Base-by-base conservation (phyloP, 1,139 yeast species). In the Yamadazyma aaseri region DNA sequence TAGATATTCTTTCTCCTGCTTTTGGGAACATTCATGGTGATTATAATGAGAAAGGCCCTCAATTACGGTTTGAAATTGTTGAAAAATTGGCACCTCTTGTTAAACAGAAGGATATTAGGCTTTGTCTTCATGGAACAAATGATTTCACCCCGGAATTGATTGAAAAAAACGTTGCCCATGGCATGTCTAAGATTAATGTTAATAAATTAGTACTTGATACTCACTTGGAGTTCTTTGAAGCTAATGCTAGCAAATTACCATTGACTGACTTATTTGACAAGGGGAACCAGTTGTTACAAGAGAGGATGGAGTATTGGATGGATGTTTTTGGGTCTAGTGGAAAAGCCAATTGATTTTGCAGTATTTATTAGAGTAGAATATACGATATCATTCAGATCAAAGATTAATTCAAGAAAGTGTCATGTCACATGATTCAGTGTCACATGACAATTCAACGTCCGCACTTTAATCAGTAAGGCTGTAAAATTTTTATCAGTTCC, bases 11-110 rank as follows among this genome's bases (percentile, higher is more conserved):
- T 5, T 27, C 44, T 2, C 44, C 44, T 16, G 42, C 39, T 11
- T 39, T 40, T 33, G 44, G 44, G 11, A 40, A 40, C 20, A 36
- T 39, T 30, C 44, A 40, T 20, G 44, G 44, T 10, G 44, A 40
- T 26, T 40, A 40, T 21, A 38, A 38, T 12, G 25, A 31, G 5
- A 8, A 18, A 9, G 44, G 45, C 3, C 44, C 44, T 3, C 37
- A 38, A 29, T 34, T 40, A 22, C 34, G 39, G 28, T 40, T 40
- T 27, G 42, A 40, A 4, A 34, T 40, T 15, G 21, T 40, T 22
- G 34, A 40, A 23, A 30, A 35, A 2, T 31, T 40, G 12, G 15
- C 12, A 10, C 39, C 41, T 17, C 28, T 36, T 14, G 40, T 38
- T 5, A 23, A 27, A 20, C 22, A 30, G 10, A 28, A 21, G n/a